Evolutionary conservation across 31 red algal species (phyloP), one percentile per base, ranked within the genome.

Genomic region (Endocladia muricata): DNA sequence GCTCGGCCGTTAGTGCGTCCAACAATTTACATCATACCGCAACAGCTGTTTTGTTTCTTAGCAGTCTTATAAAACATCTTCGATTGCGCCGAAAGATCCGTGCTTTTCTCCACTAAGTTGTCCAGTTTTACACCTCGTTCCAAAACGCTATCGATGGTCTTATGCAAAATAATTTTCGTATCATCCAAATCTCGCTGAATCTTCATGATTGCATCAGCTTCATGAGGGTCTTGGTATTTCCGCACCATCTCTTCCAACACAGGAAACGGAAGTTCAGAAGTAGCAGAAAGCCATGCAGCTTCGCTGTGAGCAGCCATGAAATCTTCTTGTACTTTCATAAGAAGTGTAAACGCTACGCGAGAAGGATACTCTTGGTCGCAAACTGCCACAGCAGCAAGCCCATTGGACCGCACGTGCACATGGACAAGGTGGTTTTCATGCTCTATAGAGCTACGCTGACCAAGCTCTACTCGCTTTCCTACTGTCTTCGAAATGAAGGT

Each of bases 111-210:
- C 56, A 99, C 96, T 52, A 99, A 66, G 29, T 89, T 78, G 66
- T 99, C 96, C 22, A 99, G 82, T 75, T 99, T 99, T 31, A 95
- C 93, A 36, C 96, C 96, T 19, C 96, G 83, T 66, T 99, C 96
- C 60, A 99, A 63, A 29, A 99, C 88, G 51, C 68, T 73, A 42
- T 99, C 96, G 52, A 99, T 95, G 48, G 96, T 99, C 74, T 99
- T 94, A 64, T 99, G 96, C 44, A 99, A 79, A 68, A 94, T 95
- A 60, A 92, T 82, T 70, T 95, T 99, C 23, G 96, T 99, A 41
- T 99, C 96, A 42, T 99, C 96, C 60, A 99, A 78, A 55, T 99
- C 96, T 67, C 77, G 93, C 70, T 99, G 88, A 79, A 99, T 95
- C 72, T 91, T 92, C 85, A 90, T 95, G 19, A 99, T 89, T 0